These are phyloP conservation scores for Linnemannia elongata DNA, from an alignment of 192 early-diverging fungal species.

Conservation along the genomic window DNA sequence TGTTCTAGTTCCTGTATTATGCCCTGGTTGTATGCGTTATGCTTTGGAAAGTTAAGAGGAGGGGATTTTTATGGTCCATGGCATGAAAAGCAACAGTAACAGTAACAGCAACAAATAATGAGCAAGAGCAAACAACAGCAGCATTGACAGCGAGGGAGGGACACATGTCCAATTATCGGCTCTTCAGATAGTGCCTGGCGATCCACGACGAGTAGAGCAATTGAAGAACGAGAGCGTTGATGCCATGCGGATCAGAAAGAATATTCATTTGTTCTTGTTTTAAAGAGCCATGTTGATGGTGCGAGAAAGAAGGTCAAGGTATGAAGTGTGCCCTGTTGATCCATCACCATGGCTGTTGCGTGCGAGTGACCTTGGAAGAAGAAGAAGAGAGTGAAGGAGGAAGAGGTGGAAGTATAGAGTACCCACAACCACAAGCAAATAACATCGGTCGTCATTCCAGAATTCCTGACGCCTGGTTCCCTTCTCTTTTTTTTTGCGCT, in stretches of 20 bases:
- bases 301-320: too few relatives aligned
- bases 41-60: not conserved
- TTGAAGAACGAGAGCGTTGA: not conserved
- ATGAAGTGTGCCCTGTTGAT: too few relatives aligned
- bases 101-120: not conserved
- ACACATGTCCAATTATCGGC: not conserved
- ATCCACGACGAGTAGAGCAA: not conserved
- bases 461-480: constrained; percentile 14
- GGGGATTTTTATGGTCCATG: not conserved
- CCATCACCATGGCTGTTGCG: too few relatives aligned
- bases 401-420: not conserved
- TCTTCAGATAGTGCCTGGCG: not conserved
- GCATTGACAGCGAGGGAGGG: not conserved
- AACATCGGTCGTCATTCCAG: not conserved
- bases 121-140: not conserved
- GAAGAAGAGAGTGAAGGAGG: too few relatives aligned
- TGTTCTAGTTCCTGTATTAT: not conserved
- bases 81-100: not conserved
- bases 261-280: too few relatives aligned
- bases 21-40: not conserved
- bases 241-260: too few relatives aligned
- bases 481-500: not conserved
- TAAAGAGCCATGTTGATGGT: too few relatives aligned
- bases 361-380: too few relatives aligned
- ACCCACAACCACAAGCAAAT: not conserved